Evolutionary conservation across 2,329 filamentous ascomycete species (phyloP), one percentile per base, ranked within the genome.

Genomic region (Colletotrichum plurivorum): DNA sequence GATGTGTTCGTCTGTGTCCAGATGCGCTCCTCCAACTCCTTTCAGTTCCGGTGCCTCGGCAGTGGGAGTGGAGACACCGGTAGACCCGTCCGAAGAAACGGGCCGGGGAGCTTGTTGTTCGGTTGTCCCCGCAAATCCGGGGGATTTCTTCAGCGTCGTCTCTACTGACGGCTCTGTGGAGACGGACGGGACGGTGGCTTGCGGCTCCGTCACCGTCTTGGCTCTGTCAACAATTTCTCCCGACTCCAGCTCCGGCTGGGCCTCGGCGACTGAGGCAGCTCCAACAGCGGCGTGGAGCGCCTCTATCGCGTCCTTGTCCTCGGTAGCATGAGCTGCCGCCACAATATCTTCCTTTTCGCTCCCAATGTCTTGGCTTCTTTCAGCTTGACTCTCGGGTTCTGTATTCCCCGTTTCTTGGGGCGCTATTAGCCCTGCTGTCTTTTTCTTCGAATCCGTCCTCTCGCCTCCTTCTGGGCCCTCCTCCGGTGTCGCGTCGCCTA

Each of bases 1-100:
- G 25, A 61, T 52, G 16, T 71, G 69, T 8, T 71, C 69, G 16
- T 75, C 72, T n/a, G 71, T 53, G 6, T 61, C 71, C 43, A 72
- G 39, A 51, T 75, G 66, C 8, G 72, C 74, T 31, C 73, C 75
- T 12, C 75, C 75, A 12, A 76, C 72, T n/a, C 75, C 76, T 20
- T 73, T 69, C 15, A 77, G 69, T 13, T 71, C 70, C 9, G 69
- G 58, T n/a, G 58, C 48, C 12, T 70, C 57, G 45, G 54, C 43
- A 62, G 7, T 69, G 71, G n/a, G 66, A 43, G 10, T 74, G 31
- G 31, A 36, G 31, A 36, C 31, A 64, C 45, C 59, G 67, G 27
- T 18, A 13, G 18, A 45, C 52, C 7, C 48, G 18, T 45, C 22
- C 7, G 39, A 41, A 20, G 46, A 56, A 16, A 13, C 36, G 10